Percentiles rank a stretch among this genome's conserved stretches.
Conservation (phyloP, 2,329 filamentous ascomycete genomes). For the Hymenoscyphus linearis region DNA sequence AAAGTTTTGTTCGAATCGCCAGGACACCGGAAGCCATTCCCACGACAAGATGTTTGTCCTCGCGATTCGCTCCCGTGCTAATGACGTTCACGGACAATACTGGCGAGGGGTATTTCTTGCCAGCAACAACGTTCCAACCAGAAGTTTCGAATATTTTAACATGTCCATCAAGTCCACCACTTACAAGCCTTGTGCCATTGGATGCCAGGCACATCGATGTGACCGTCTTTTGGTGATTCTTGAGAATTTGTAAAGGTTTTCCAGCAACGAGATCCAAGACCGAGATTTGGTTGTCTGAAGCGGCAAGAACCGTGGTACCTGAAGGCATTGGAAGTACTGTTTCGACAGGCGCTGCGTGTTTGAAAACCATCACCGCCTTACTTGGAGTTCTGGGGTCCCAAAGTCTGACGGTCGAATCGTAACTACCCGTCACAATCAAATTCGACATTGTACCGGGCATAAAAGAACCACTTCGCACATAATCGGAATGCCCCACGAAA, state of each 20-base stretch:
- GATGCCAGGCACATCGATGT: conserved; percentile 81
- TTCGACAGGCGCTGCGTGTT: conserved; percentile 86
- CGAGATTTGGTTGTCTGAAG: conserved; percentile 80
- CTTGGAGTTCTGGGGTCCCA: conserved; percentile 82
- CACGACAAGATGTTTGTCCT: conserved; percentile 90
- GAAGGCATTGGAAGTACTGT: conserved; percentile 81
- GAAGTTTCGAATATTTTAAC: conserved; percentile 95
- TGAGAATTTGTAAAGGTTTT: conserved; percentile 78
- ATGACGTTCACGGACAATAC: conserved; percentile 81
- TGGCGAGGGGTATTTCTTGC: conserved; percentile 86
- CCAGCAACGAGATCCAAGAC: conserved; percentile 91
- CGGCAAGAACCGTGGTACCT: conserved; percentile 79
- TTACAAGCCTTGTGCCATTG: conserved; percentile 73
- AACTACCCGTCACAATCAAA: conserved; percentile 83
- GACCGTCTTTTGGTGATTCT: conserved; percentile 97
- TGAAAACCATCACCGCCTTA: conserved; percentile 82
- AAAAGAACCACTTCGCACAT: conserved; percentile 82
- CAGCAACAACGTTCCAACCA: conserved; percentile 93
- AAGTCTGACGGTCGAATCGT: conserved; percentile 86
- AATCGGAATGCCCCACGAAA: conserved; percentile 85
- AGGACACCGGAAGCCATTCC: conserved; percentile 94
- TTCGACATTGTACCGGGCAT: conserved; percentile 67
- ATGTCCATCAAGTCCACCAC: conserved; percentile 87
- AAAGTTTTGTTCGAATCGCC: conserved; percentile 82
- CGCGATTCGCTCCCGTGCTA: conserved; percentile 56